Conservation (phyloP, 768 basidiomycete species). For the Termitomyces sp. region DNA sequence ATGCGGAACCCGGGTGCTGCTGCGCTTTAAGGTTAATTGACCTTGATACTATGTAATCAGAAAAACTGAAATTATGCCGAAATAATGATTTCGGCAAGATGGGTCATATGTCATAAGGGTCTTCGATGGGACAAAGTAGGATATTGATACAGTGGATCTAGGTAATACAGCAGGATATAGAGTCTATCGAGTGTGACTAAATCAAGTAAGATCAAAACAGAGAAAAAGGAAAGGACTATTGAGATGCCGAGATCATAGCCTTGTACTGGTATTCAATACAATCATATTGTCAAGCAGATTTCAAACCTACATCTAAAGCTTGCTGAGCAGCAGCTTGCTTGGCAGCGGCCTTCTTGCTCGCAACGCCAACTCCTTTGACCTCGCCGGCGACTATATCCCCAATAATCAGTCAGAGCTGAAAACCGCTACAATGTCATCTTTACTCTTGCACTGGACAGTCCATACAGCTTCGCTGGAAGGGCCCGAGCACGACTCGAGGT, state of each 20-base stretch:
- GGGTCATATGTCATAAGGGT: too few relatives aligned
- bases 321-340: constrained; percentile 43
- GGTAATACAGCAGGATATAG: not conserved
- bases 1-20: not conserved
- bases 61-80: not conserved
- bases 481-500: constrained; percentile 34
- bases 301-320: constrained; percentile 32
- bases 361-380: constrained; percentile 42
- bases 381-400: constrained; percentile 37
- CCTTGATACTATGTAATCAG: not conserved
- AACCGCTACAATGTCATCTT: constrained; percentile 12
- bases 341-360: constrained; percentile 37
- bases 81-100: not conserved
- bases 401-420: constrained; percentile 1
- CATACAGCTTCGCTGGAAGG: constrained; percentile 38
- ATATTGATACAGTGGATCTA: not conserved
- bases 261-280: not conserved
- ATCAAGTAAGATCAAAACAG: not conserved
- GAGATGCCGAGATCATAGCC: not conserved
- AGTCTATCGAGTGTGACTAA: not conserved
- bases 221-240: not conserved
- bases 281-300: not conserved
- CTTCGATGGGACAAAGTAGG: not conserved
- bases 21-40: not conserved
- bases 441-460: constrained; percentile 57